A percentile compares a stretch with the other conserved stretches of the same genome.
Evolutionary conservation across 345 rosid genomes (phyloP).

Genomic region (Turnera subulata): DNA sequence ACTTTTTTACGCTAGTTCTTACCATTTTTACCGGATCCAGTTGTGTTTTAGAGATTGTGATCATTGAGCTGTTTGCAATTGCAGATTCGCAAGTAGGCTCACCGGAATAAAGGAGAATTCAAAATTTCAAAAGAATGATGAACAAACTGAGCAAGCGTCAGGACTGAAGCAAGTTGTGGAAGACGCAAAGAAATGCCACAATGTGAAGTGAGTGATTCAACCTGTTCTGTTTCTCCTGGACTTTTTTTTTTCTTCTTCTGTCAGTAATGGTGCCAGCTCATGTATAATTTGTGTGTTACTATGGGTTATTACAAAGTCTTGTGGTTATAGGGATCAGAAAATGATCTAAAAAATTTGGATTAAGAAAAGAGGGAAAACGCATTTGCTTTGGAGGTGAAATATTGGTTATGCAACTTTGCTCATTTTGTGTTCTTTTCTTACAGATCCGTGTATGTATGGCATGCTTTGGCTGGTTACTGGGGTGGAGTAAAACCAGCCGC

Average conservation of each 20-base stretch:
- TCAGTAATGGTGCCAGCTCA: constrained; percentile 1
- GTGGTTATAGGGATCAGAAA: too few species aligned
- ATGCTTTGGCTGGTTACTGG: constrained; percentile 98
- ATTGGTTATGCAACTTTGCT: background rate
- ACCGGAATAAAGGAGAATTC: constrained; percentile 86
- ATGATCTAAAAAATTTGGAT: too few species aligned
- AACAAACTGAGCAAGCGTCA: constrained; percentile 39
- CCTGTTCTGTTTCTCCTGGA: background rate
- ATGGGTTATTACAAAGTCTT: background rate
- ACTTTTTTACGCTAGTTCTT: too few species aligned
- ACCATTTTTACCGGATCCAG: too few species aligned
- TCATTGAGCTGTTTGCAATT: background rate
- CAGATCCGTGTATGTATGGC: constrained; percentile 91
- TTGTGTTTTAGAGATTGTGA: too few species aligned
- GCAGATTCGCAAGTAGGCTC: constrained; percentile 88
- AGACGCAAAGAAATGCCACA: constrained; percentile 66
- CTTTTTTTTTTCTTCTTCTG: background rate
- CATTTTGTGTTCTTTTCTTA: background rate
- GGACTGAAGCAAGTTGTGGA: constrained; percentile 77
- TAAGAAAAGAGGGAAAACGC: too few species aligned
- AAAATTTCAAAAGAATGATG: constrained; percentile 67
- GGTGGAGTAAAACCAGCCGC: constrained; percentile 97
- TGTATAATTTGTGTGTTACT: background rate
- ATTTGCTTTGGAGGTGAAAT: too few species aligned
- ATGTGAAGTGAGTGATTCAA: constrained; percentile 65